These are phyloP conservation scores for Beauveria pseudobassiana DNA, from an alignment of 2,329 filamentous ascomycete genomes.

Conservation along the genomic window DNA sequence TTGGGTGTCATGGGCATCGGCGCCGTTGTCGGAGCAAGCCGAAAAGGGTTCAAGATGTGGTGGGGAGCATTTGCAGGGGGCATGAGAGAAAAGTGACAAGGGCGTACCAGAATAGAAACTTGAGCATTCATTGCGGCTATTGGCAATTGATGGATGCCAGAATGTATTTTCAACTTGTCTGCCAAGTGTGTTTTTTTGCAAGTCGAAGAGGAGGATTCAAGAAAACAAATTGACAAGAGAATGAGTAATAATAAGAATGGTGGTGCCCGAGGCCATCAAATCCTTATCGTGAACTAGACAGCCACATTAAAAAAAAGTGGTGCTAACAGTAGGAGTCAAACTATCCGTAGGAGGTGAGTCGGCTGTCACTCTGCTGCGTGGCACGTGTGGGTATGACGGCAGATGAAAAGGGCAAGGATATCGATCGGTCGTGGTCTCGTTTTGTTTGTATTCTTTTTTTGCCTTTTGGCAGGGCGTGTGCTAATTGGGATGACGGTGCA, in stretches of 20 bases:
- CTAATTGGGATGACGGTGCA: too few species aligned
- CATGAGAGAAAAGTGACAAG: constrained; percentile 12
- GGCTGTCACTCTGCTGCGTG: too few species aligned
- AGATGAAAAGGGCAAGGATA: too few species aligned
- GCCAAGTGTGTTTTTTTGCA: background rate
- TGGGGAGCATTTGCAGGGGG: constrained; percentile 1
- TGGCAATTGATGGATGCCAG: background rate
- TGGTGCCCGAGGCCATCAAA: background rate
- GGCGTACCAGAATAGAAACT: constrained; percentile 48
- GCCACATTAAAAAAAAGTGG: background rate
- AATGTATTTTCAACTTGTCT: too few species aligned
- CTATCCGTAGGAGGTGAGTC: too few species aligned
- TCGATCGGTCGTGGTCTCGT: too few species aligned
- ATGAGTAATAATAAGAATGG: background rate
- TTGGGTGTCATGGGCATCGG: background rate
- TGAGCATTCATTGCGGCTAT: constrained; percentile 44
- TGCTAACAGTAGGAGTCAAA: background rate
- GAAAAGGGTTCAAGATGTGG: background rate
- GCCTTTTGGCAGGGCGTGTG: too few species aligned
- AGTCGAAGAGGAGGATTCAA: background rate
- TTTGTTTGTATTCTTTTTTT: too few species aligned
- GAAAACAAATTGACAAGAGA: too few species aligned
- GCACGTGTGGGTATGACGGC: too few species aligned
- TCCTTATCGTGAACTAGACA: background rate
- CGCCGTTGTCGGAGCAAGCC: constrained; percentile 9